phyloP scores from a whole-genome alignment of 2,329 filamentous ascomycete species.

The Bretziella fagacearum region DNA sequence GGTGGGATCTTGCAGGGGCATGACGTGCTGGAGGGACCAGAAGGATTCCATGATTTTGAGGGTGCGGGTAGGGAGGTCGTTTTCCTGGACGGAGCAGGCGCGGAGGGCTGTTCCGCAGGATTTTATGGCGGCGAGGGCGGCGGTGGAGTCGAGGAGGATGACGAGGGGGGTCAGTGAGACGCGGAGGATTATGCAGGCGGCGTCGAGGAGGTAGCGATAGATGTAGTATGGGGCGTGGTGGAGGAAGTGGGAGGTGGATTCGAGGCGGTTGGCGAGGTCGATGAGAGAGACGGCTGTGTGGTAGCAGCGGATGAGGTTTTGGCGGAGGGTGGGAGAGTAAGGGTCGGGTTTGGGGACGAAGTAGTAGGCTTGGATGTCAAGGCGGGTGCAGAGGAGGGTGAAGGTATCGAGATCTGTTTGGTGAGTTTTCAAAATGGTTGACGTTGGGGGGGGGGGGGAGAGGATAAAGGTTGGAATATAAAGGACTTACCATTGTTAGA shows the following conservation, averaged over 20 bases:
- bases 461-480: not conserved
- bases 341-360: conserved; percentile 29
- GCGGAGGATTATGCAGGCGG: conserved; percentile 27
- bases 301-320: conserved; percentile 31
- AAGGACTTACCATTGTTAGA: conserved; percentile 5
- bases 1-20: conserved; percentile 26
- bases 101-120: conserved; percentile 20
- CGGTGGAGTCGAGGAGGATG: conserved; percentile 30
- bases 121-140: conserved; percentile 21
- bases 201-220: conserved; percentile 30
- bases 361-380: conserved; percentile 39
- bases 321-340: conserved; percentile 25
- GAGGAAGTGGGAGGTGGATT: conserved; percentile 26
- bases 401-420: conserved; percentile 19
- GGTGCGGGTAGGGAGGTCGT: conserved; percentile 31
- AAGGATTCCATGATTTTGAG: conserved; percentile 32
- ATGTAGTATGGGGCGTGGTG: conserved; percentile 33
- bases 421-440: too few species aligned
- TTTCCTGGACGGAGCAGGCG: conserved; percentile 30
- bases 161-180: conserved; percentile 5
- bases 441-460: not conserved
- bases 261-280: conserved; percentile 26
- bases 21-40: conserved; percentile 26
- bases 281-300: conserved; percentile 32
- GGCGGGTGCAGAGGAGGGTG: conserved; percentile 30